A percentile compares a stretch with the other conserved stretches of the same genome.
Conservation (phyloP, 495 filamentous ascomycete genomes). For the Lasiosphaeria ovina region DNA sequence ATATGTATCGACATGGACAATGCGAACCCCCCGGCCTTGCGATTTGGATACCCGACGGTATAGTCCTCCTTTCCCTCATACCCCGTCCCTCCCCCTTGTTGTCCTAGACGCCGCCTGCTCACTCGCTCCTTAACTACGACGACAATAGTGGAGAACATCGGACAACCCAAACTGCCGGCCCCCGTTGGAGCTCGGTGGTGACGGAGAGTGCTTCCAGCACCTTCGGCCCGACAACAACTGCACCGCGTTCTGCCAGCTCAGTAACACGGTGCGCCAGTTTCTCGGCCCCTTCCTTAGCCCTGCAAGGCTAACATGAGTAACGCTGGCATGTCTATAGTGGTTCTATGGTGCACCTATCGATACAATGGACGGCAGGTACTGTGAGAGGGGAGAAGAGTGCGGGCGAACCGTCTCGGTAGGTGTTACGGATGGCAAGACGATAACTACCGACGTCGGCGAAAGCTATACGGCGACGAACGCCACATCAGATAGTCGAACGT, state of each 20-base stretch:
- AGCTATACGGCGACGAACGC: background rate
- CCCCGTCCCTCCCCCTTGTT: background rate
- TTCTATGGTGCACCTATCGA: slow-evolving; percentile 20
- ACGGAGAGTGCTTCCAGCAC: slow-evolving; percentile 10
- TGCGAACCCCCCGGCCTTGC: slow-evolving; percentile 1
- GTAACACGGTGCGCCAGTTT: slow-evolving; percentile 8
- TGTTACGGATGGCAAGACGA: background rate
- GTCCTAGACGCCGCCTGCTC: background rate
- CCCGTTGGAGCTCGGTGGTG: background rate
- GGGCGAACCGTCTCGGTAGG: background rate
- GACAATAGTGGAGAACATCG: slow-evolving; percentile 5
- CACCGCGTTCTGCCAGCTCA: slow-evolving; percentile 14
- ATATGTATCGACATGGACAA: slow-evolving; percentile 14
- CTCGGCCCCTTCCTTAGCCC: background rate
- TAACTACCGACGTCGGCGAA: background rate
- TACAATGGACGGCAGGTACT: slow-evolving; percentile 5
- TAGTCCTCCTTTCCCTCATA: background rate
- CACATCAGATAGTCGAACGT: background rate
- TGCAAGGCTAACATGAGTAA: background rate
- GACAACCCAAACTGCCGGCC: slow-evolving; percentile 12
- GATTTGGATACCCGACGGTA: slow-evolving; percentile 10
- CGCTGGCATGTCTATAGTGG: slow-evolving; percentile 13
- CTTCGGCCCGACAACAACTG: slow-evolving; percentile 11
- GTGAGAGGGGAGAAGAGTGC: slow-evolving; percentile 10
- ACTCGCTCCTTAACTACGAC: no score